A percentile compares a stretch with the other conserved stretches of the same genome.
Conservation (phyloP, 2,329 filamentous ascomycete genomes). For the Teratosphaeria destructans region DNA sequence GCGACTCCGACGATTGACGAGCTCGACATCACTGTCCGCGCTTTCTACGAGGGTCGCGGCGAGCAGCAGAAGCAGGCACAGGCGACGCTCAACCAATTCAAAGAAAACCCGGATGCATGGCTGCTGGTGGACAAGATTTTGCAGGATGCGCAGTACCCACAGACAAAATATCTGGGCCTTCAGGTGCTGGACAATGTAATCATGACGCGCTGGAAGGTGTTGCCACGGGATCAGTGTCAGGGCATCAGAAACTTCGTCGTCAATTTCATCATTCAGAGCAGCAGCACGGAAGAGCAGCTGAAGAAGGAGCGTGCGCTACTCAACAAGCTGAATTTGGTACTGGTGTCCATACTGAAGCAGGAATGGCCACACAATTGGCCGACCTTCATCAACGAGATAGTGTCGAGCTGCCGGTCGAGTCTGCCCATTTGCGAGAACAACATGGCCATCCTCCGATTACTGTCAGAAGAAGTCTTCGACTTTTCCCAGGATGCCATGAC, state of each 20-base stretch:
- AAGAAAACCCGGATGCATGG: constrained; percentile 97
- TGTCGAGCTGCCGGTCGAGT: constrained; percentile 88
- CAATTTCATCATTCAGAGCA: constrained; percentile 93
- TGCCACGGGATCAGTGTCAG: constrained; percentile 90
- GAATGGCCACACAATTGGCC: constrained; percentile 99
- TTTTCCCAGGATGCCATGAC: constrained; percentile 99
- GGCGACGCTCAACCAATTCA: constrained; percentile 90
- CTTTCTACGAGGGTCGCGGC: constrained; percentile 95
- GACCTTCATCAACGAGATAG: constrained; percentile 99
- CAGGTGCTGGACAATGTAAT: constrained; percentile 98
- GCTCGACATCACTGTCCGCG: constrained; percentile 90
- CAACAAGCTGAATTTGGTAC: constrained; percentile 96
- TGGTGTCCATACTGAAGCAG: constrained; percentile 96
- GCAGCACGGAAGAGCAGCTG: constrained; percentile 77
- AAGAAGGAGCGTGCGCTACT: constrained; percentile 77
- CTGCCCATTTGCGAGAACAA: constrained; percentile 99
- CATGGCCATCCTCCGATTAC: constrained; percentile 90
- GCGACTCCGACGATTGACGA: constrained; percentile 67
- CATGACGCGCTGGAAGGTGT: constrained; percentile 96
- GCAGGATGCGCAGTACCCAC: constrained; percentile 80
- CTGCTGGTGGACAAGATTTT: constrained; percentile 95
- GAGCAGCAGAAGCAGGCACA: constrained; percentile 95
- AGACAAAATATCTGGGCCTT: constrained; percentile 94
- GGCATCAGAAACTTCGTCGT: constrained; percentile 99
- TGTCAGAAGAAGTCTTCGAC: constrained; percentile 98